Evolutionary conservation across 257 asterid species (phyloP).

Genomic region (Forsythia viridissima): DNA sequence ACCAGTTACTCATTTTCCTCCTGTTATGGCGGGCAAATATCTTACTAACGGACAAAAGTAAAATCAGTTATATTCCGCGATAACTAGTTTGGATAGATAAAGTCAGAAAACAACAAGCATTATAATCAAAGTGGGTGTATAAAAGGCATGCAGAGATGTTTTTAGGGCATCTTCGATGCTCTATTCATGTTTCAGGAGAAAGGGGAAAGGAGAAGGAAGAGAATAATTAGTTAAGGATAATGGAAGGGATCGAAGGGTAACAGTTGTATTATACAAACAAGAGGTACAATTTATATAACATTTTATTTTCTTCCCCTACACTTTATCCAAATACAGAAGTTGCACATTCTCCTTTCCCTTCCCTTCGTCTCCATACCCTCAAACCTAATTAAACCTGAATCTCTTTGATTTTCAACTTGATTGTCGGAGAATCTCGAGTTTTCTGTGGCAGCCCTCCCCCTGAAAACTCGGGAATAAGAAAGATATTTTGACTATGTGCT

Average conservation of each 20-base stretch:
- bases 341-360: too few species aligned
- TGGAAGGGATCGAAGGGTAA: too few species aligned
- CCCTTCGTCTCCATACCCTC: too few species aligned
- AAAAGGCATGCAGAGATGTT: not conserved
- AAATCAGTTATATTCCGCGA: not conserved
- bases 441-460: not conserved
- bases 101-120: not conserved
- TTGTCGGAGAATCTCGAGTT: not conserved
- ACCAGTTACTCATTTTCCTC: conserved; percentile 12
- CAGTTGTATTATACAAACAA: too few species aligned
- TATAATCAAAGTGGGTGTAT: not conserved
- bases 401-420: not conserved
- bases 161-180: not conserved
- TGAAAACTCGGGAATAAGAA: not conserved
- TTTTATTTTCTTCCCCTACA: not conserved
- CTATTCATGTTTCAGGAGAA: not conserved
- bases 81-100: not conserved
- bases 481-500: conserved; percentile 29
- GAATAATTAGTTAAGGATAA: not conserved
- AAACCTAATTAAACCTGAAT: too few species aligned
- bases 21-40: conserved; percentile 6
- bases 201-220: not conserved
- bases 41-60: not conserved
- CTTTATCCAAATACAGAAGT: too few species aligned
- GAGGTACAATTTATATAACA: too few species aligned